Evolutionary conservation across 192 early-diverging fungal genomes (phyloP).

Genomic region (Coemansia sp.): DNA sequence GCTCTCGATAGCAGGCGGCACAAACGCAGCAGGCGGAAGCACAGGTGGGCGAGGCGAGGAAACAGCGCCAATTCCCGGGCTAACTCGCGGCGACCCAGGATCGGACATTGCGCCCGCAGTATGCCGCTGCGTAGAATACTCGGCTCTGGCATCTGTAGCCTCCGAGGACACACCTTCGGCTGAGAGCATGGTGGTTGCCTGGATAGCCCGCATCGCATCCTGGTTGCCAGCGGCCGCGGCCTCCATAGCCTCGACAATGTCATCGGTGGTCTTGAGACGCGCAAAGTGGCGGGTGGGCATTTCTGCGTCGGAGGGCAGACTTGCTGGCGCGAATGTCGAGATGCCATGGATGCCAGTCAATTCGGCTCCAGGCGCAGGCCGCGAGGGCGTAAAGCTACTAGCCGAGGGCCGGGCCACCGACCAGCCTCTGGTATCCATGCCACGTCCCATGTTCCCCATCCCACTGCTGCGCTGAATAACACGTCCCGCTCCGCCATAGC

Average conservation of each 20-base stretch:
- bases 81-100: constrained; percentile 2
- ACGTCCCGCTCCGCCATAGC: constrained; percentile 11
- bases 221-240: constrained; percentile 48
- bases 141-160: constrained; percentile 21
- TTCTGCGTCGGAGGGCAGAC: not conserved
- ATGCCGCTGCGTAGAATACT: constrained; percentile 11
- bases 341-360: not conserved
- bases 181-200: constrained; percentile 28
- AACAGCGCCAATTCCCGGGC: not conserved
- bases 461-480: not conserved
- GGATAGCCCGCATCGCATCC: constrained; percentile 43
- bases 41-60: not conserved
- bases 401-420: constrained; percentile 35
- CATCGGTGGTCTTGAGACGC: constrained; percentile 35
- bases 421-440: constrained; percentile 20
- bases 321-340: constrained; percentile 19
- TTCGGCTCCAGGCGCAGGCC: not conserved
- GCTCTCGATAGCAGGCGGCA: not conserved
- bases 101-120: not conserved
- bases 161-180: constrained; percentile 33
- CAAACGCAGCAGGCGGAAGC: not conserved
- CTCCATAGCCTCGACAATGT: constrained; percentile 41
- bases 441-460: not conserved
- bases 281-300: constrained; percentile 17
- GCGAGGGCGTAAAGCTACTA: constrained; percentile 18